These are phyloP conservation scores for Hanseniaspora taiwanica DNA, from an alignment of 805 yeast genomes.

Conservation along the genomic window DNA sequence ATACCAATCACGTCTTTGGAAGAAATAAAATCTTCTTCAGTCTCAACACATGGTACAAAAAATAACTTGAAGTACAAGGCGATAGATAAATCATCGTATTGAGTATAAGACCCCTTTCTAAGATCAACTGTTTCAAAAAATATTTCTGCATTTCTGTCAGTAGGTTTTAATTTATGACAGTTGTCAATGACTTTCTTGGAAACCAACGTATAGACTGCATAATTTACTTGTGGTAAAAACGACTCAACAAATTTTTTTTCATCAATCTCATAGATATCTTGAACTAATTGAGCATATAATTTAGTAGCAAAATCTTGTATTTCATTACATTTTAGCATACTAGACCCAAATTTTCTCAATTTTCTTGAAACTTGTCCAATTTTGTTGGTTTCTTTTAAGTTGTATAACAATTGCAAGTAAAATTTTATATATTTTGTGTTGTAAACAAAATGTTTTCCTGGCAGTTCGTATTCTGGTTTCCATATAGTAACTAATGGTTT, in stretches of 20 bases:
- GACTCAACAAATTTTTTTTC: constrained; percentile 18
- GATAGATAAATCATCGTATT: constrained; percentile 20
- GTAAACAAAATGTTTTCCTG: constrained; percentile 85
- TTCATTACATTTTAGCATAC: constrained; percentile 39
- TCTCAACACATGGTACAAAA: constrained; percentile 13
- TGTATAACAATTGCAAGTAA: constrained; percentile 41
- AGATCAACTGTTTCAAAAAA: constrained; percentile 18
- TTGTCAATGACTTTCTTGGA: constrained; percentile 13
- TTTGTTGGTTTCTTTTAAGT: constrained; percentile 42
- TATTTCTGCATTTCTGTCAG: constrained; percentile 12
- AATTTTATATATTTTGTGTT: constrained; percentile 56
- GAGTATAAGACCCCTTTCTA: constrained; percentile 20
- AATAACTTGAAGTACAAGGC: constrained; percentile 19
- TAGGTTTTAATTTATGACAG: constrained; percentile 10
- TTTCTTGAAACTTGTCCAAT: constrained; percentile 53
- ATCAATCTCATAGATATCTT: constrained; percentile 10
- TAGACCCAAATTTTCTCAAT: constrained; percentile 63
- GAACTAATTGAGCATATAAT: constrained; percentile 14
- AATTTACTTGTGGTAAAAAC: constrained; percentile 15
- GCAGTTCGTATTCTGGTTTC: constrained; percentile 85
- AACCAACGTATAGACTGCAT: constrained; percentile 13
- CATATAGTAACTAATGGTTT: constrained; percentile 74
- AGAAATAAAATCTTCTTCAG: constrained; percentile 1
- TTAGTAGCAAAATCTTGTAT: constrained; percentile 17
- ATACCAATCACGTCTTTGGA: constrained; percentile 7